A percentile compares a stretch with the other conserved stretches of the same genome.
phyloP scores from a whole-genome alignment of 305 asterid species.

The Plantago coronopus region DNA sequence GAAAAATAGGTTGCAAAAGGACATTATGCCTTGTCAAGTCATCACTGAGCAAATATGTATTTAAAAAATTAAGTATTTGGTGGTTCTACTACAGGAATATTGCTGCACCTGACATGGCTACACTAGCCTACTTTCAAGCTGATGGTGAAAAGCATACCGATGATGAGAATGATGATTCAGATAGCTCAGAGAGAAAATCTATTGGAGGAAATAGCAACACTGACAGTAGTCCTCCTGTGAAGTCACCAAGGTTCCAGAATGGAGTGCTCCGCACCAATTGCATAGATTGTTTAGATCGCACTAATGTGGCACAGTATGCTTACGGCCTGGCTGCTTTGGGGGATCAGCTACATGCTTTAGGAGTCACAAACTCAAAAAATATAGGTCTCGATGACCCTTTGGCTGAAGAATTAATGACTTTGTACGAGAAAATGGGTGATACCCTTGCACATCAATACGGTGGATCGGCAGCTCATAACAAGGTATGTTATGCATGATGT shows the following conservation, averaged over 20 bases:
- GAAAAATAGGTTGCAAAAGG: conserved; percentile 5
- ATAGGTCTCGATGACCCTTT: conserved; percentile 89
- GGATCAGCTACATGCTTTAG: conserved; percentile 72
- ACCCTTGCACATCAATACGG: conserved; percentile 98
- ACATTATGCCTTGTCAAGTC: background rate
- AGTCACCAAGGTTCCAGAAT: conserved; percentile 61
- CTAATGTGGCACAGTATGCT: conserved; percentile 97
- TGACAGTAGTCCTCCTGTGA: conserved; percentile 42
- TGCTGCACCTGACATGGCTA: conserved; percentile 41
- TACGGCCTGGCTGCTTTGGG: conserved; percentile 97
- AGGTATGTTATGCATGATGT: conserved; percentile 40
- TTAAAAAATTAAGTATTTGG: conserved; percentile 11
- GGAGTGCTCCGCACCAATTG: conserved; percentile 98
- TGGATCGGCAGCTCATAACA: conserved; percentile 99
- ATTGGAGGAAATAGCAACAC: conserved; percentile 33
- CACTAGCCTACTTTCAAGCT: conserved; percentile 30
- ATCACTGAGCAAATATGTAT: background rate
- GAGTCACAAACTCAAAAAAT: conserved; percentile 56
- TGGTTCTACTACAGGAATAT: conserved; percentile 35
- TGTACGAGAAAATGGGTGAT: conserved; percentile 97
- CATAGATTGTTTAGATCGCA: conserved; percentile 98
- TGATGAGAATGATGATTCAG: conserved; percentile 54
- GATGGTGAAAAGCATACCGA: conserved; percentile 45
- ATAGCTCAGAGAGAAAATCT: conserved; percentile 44
- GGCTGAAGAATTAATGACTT: conserved; percentile 90